Conservation (phyloP, 805 yeast species). For the Lachancea quebecensis region DNA sequence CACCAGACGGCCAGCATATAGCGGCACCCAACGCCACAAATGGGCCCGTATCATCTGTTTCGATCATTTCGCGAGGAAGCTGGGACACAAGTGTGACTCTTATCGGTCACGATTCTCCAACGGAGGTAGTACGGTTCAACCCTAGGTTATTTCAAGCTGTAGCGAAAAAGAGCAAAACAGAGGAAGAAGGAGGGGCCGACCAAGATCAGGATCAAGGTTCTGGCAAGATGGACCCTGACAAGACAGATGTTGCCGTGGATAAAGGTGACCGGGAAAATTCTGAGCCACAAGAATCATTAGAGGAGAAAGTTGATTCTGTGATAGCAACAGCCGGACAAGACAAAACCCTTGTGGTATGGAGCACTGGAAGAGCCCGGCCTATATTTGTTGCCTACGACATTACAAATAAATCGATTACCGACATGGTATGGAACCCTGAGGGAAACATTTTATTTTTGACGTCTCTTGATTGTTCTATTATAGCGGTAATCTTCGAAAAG, state of each 20-base stretch:
- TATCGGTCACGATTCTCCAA: constrained; percentile 80
- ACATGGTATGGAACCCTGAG: constrained; percentile 79
- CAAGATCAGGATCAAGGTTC: no score
- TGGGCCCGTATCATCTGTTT: constrained; percentile 73
- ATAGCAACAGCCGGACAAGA: constrained; percentile 98
- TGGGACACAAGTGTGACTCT: constrained; percentile 73
- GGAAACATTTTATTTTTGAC: constrained; percentile 70
- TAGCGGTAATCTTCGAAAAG: constrained; percentile 55
- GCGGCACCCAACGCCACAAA: constrained; percentile 84
- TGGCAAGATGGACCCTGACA: not conserved
- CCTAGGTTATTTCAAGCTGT: constrained; percentile 48
- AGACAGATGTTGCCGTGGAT: no score
- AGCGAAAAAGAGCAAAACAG: constrained; percentile 9
- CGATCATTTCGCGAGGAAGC: constrained; percentile 64
- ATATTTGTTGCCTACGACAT: constrained; percentile 73
- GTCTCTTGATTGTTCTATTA: constrained; percentile 79
- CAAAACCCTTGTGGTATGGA: constrained; percentile 82
- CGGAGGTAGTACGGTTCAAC: constrained; percentile 71
- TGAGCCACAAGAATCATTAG: not conserved
- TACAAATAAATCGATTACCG: constrained; percentile 73
- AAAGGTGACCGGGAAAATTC: not conserved
- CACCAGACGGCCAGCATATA: constrained; percentile 82
- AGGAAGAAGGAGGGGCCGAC: not conserved
- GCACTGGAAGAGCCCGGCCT: constrained; percentile 69
- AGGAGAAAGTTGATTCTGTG: constrained; percentile 46